Evolutionary conservation across 2,329 filamentous ascomycete genomes (phyloP), one percentile per base, ranked within the genome.

Genomic region (Stemphylium beticola): DNA sequence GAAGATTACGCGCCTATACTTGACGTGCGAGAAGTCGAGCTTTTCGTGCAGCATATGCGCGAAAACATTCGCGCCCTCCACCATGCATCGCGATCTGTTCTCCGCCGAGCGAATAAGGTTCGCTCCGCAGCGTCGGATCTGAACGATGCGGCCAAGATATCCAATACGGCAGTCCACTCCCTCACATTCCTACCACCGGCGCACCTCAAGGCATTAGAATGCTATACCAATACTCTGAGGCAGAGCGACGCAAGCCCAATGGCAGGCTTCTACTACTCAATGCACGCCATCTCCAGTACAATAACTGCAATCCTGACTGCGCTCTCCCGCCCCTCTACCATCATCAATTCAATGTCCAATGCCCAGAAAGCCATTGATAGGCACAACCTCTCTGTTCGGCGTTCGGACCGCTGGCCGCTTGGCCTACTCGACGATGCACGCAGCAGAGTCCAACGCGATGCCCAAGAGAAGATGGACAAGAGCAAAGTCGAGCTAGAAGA

Each of bases 11-110:
- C 91, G 60, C 93, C 95, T 0, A 82, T 97, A 31, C 79, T 77
- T 48, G 90, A 95, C 60, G 85, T 93, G 42, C 85, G 87, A 24
- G 93, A 97, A 75, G 92, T 97, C 2, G 93, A 98, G 69, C 88
- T 95, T 65, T 96, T 99, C 74, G 88, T 96, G 48, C 88, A 92
- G 47, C 91, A 96, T 71, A 93, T 93, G 17, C 86, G 92, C 65
- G 93, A 98, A 50, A 93, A 92, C 75, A 88, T 99, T 34, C 87
- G 92, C 45, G 87, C 88, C 60, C 86, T 98, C 55, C 93, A 93
- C 67, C 87, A 89, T 66, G 89, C 91, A 49, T 93, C 90, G 0
- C 91, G 90, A 74, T 91, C 87, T 64, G 86, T 96, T 46, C 88
- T 95, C 34, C 87, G 93, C 53, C 85, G 92, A 52, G 87, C 89